Evolutionary conservation across 257 asterid species (phyloP), one percentile per base, ranked within the genome.

Genomic region (Ehretia macrophylla): DNA sequence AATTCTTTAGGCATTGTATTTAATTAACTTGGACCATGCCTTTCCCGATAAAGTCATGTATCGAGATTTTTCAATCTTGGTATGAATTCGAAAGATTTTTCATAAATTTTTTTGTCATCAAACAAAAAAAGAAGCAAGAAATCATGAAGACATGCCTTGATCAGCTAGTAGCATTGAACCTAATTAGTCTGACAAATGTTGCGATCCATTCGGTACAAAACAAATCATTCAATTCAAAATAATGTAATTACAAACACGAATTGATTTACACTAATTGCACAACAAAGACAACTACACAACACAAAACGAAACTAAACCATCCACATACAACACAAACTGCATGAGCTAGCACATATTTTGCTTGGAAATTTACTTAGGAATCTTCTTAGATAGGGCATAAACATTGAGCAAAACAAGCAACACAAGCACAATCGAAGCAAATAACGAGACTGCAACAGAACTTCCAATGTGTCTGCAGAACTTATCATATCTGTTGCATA

Each of bases 381-480:
- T 83, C 65, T 49, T 81, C 73, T 68, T 73, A 16, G 88, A 71
- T 49, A 84, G 64, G 27, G 84, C 56, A 23, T 48, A 59, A 12
- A 78, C 35, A 1, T 83, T 71, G 49, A 76, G 62, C 52, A 79
- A 14, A 54, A 84, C 32, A 20, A 84, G 79, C 72, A 84, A 16
- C 0, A 62, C 67, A 1, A 84, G 78, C 14, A 79, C 62, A 4
- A 72, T 38, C 1, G 86, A 72, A 12, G 77, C 86, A 5, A 76
- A 32, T 59, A 84, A 68, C 19, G 85, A 69, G 58, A 76, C 71
- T 0, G 64, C 76, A 18, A 81, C 0, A 0, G 92, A 76, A 52
- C 72, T 74, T 16, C 74, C 92, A 4, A 81, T 1, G 72, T 78
- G 84, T 66, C 42, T 69, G 78, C 92, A 84, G 68, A 72, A 77